Conservation (phyloP, 2,329 filamentous ascomycete genomes). For the Cladophialophora bantiana region DNA sequence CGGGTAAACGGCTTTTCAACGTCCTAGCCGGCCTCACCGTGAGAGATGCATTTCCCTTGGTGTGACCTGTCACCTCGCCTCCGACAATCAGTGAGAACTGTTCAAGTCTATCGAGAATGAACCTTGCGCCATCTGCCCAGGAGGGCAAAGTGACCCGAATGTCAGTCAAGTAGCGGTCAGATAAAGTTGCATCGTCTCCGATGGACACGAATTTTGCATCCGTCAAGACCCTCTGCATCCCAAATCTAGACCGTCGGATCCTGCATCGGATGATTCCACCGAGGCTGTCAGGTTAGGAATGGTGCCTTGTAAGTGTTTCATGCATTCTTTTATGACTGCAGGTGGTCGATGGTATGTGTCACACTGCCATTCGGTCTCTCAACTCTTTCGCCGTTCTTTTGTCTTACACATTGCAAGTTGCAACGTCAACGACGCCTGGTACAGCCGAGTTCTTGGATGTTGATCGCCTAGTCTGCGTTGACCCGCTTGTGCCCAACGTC, state of each 20-base stretch:
- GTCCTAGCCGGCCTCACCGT: background rate
- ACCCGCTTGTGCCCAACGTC: background rate
- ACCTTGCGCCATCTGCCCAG: background rate
- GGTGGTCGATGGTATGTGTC: constrained; percentile 14
- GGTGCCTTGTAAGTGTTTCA: constrained; percentile 7
- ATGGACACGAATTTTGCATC: constrained; percentile 12
- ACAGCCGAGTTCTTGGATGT: background rate
- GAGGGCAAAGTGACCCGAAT: background rate
- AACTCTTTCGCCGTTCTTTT: background rate
- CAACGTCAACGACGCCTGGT: background rate
- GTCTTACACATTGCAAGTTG: background rate
- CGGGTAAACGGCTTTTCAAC: background rate
- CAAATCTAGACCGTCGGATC: constrained; percentile 13
- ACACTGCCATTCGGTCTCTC: constrained; percentile 14
- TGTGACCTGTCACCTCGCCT: constrained; percentile 16
- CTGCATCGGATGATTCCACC: background rate
- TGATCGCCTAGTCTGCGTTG: constrained; percentile 1
- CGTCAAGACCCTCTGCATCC: background rate
- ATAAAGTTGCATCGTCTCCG: constrained; percentile 26
- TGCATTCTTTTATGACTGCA: background rate
- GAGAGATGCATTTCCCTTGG: background rate
- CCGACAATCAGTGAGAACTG: background rate
- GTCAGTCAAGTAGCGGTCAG: constrained; percentile 28
- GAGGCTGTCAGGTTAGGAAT: background rate
- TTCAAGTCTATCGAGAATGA: background rate